Percentiles rank a stretch among this genome's conserved stretches.
Conservation (phyloP, 1,284 basidiomycete genomes). For the Fomitopsis pinicola region DNA sequence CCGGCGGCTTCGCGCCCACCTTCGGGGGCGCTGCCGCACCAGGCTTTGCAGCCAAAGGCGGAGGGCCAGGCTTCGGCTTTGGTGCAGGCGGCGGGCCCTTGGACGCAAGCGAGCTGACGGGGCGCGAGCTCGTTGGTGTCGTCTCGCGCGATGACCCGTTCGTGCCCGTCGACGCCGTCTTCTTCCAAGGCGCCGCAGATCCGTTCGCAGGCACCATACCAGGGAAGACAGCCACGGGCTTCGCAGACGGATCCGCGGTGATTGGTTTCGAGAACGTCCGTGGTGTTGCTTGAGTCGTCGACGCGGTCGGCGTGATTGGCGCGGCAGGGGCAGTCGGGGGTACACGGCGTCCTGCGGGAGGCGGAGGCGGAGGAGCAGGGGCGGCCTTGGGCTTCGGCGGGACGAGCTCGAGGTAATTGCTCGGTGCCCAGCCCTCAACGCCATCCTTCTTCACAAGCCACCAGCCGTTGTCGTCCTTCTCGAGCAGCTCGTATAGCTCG, state of each 20-base stretch:
- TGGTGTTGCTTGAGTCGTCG: conserved; percentile 36
- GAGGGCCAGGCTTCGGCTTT: conserved; percentile 44
- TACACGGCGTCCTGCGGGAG: conserved; percentile 37
- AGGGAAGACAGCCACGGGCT: conserved; percentile 71
- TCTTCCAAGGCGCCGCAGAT: conserved; percentile 72
- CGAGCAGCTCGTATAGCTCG: conserved; percentile 87
- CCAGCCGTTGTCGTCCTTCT: conserved; percentile 96
- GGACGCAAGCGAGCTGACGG: conserved; percentile 44
- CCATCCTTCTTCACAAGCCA: conserved; percentile 91
- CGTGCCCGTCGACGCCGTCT: conserved; percentile 33
- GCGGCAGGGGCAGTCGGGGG: conserved; percentile 14
- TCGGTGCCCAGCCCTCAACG: conserved; percentile 91
- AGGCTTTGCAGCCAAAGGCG: conserved; percentile 30
- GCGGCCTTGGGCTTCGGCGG: conserved; percentile 56
- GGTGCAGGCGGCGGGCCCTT: conserved; percentile 52
- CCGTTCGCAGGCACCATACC: conserved; percentile 65
- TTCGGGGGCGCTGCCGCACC: conserved; percentile 33
- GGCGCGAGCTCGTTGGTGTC: conserved; percentile 51
- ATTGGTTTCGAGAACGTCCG: conserved; percentile 37
- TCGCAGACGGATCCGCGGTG: conserved; percentile 52
- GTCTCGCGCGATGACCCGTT: conserved; percentile 34
- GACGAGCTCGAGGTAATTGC: conserved; percentile 86
- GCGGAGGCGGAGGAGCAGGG: conserved; percentile 64
- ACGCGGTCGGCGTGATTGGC: conserved; percentile 22
- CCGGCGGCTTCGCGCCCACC: conserved; percentile 47